Evolutionary conservation across 495 filamentous ascomycete species (phyloP), one percentile per base, ranked within the genome.

Genomic region (Podospora conica): DNA sequence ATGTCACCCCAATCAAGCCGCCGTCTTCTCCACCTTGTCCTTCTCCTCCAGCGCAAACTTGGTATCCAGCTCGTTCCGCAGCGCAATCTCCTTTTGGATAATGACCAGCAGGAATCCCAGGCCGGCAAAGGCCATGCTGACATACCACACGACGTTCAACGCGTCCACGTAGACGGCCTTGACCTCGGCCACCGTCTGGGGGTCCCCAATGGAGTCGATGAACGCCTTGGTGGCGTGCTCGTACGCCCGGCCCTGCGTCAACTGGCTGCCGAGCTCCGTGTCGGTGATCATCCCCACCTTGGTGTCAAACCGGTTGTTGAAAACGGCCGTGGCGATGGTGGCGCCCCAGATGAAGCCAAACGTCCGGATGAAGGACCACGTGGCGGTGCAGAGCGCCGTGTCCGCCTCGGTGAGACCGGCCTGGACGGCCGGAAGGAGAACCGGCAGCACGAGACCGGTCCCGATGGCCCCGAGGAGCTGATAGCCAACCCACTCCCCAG

Each of bases 301-400:
- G 48, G 65, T 18, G 20, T 69, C 65, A 12, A 76, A 73, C 18
- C 66, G 74, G 60, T 71, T 77, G 68, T 85, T 84, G 75, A 86
- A 85, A 8, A 84, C 75, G 0, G 76, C 76, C 0, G 78, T 70
- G 3, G 84, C 78, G 29, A 86, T 76, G 2, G 81, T 69, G 0
- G 81, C 76, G 7, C 81, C 83, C 82, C 82, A 85, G 31, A 84
- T 75, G 25, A 65, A 61, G 1, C 82, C 83, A 53, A 84, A 82
- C 40, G 65, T 74, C 12, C 82, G 75, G 3, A 83, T 63, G 59
- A 84, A 84, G 0, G 68, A 66, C 75, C 75, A 86, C 1, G 74
- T 78, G 0, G 68, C 74, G 0, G 79, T 83, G 0, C 79, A 75
- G 5, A 71, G 65, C 0, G 79, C 82, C 4, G 68, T 65, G 55